Base-by-base conservation (phyloP, 2,329 filamentous ascomycete genomes). In the Cladosporium oxysporum region DNA sequence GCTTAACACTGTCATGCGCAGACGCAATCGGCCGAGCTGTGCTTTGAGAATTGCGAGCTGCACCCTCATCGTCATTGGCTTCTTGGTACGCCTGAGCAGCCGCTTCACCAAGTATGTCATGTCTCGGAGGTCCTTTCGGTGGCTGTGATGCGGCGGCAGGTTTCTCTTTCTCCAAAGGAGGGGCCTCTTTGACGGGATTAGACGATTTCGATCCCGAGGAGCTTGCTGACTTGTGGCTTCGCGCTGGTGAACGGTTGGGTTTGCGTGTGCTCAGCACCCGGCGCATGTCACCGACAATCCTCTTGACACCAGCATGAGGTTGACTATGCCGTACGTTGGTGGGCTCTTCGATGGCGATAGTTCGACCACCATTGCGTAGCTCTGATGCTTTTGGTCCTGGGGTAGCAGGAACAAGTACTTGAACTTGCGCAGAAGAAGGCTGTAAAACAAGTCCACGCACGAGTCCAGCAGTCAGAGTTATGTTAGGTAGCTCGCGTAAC, bases 381-480 rank as follows among this genome's bases (percentile, higher is more conserved):
- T 69, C 68, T 49, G 68, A 66, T 12, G 59, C 49, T 14, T 55
- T 44, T 8, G 66, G 63, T 23, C 68, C 70, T 0, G 85, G 87
- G 0, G 85, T 88, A 14, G 12, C 21, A 60, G 73, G 75, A 28
- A 73, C 68, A 37, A 71, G 67, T 11, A 71, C 81, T 52, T 93
- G 88, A 49, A 97, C 90, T 75, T 91, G 92, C 0, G 93, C 88
- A 67, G 95, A 91, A 0, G 87, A 87, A 1, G 94, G 95, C 18
- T 93, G 91, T 68, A 96, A 86, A 6, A 97, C 76, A 66, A 93
- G 91, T 16, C 95, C 95, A 60, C 94, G 87, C 23, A 98, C 93
- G 44, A 99, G 85, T 69, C 91, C 94, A 11, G 93, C 92, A 4
- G 90, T 88, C 72, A 92, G 90, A 14, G 90, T 87, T 26, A 89